These are phyloP conservation scores for Zangia roseola DNA, from an alignment of 768 basidiomycete species.

Conservation along the genomic window DNA sequence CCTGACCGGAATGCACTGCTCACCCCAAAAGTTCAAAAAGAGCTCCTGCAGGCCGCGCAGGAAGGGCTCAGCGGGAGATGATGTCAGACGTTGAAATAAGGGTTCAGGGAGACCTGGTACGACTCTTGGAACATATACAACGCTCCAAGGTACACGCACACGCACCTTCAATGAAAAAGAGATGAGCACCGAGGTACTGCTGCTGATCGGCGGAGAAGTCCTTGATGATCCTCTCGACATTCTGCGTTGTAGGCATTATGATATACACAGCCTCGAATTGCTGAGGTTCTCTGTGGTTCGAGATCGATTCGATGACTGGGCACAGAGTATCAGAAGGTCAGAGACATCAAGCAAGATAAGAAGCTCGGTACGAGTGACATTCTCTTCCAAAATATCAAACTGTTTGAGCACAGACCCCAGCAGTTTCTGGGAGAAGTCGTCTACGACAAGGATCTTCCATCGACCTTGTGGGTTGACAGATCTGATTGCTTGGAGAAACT, in stretches of 20 bases:
- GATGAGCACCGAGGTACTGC: conserved; percentile 79
- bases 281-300: conserved; percentile 78
- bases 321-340: conserved; percentile 8
- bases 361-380: conserved; percentile 80
- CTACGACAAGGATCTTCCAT: conserved; percentile 99
- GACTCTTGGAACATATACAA: background rate
- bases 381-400: conserved; percentile 93
- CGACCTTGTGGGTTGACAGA: conserved; percentile 80
- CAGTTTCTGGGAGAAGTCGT: conserved; percentile 85
- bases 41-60: conserved; percentile 82
- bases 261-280: conserved; percentile 92
- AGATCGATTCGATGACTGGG: conserved; percentile 90
- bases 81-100: conserved; percentile 71
- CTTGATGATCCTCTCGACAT: conserved; percentile 85
- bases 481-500: conserved; percentile 84
- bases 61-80: conserved; percentile 73
- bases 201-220: conserved; percentile 71
- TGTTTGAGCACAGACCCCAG: conserved; percentile 85
- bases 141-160: background rate
- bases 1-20: conserved; percentile 27
- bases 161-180: conserved; percentile 93
- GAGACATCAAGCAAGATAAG: background rate
- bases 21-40: conserved; percentile 92
- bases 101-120: conserved; percentile 69
- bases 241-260: conserved; percentile 92